A percentile compares a stretch with the other conserved stretches of the same genome.
phyloP scores from a whole-genome alignment of 2,329 filamentous ascomycete genomes.

The Tolypocladium tundrense region DNA sequence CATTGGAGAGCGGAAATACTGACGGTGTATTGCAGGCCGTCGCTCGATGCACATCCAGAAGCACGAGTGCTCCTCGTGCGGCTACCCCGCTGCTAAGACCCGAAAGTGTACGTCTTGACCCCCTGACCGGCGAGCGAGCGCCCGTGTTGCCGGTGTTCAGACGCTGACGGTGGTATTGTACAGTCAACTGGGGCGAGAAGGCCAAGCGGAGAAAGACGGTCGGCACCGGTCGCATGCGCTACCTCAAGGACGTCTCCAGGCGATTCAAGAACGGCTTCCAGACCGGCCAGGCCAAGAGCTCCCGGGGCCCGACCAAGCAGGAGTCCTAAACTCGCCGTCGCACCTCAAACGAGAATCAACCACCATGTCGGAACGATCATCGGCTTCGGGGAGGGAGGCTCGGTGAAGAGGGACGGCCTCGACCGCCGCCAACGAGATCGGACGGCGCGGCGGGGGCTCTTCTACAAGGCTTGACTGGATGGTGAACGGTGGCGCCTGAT shows the following conservation, averaged over 20 bases:
- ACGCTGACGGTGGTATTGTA: conserved; percentile 8
- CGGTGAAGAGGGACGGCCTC: background rate
- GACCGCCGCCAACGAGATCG: background rate
- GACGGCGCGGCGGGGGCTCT: background rate
- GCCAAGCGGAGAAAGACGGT: conserved; percentile 99
- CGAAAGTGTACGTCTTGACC: conserved; percentile 82
- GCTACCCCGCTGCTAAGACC: conserved; percentile 94
- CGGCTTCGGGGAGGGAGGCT: conserved; percentile 1
- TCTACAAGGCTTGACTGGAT: background rate
- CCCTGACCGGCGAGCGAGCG: background rate
- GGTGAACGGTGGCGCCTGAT: background rate
- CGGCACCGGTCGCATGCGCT: conserved; percentile 90
- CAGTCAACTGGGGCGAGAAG: conserved; percentile 99
- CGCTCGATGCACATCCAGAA: conserved; percentile 99
- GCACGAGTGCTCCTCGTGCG: conserved; percentile 91
- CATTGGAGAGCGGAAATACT: conserved; percentile 8
- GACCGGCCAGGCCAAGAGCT: conserved; percentile 74
- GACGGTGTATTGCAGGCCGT: conserved; percentile 51
- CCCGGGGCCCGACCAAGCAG: conserved; percentile 34
- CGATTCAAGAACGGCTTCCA: conserved; percentile 98
- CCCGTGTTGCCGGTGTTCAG: background rate
- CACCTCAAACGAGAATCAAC: conserved; percentile 3
- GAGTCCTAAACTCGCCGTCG: conserved; percentile 9
- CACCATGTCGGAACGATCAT: conserved; percentile 4
- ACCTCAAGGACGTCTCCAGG: conserved; percentile 85